phyloP scores from a whole-genome alignment of 306 rosid genomes.

The Erythrophleum fordii region DNA sequence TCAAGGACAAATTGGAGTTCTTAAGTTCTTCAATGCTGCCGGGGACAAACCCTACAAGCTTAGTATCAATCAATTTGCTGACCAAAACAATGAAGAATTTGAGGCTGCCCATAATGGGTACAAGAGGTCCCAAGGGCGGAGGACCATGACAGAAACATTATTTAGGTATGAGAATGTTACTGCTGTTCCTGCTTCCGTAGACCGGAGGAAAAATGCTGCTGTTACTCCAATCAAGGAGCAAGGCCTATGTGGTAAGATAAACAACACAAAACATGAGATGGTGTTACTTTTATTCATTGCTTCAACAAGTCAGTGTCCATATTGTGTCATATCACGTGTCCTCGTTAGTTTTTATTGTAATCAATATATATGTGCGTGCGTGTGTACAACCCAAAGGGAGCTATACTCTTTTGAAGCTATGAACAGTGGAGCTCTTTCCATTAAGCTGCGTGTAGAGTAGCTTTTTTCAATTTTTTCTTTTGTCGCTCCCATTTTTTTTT shows the following conservation, averaged over 20 bases:
- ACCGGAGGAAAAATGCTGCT: too few species aligned
- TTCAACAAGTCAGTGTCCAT: too few species aligned
- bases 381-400: too few species aligned
- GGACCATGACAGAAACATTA: background rate
- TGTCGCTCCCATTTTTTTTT: too few species aligned
- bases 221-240: too few species aligned
- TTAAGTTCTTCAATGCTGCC: slow-evolving; percentile 37
- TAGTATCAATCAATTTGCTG: slow-evolving; percentile 7
- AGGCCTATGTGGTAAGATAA: too few species aligned
- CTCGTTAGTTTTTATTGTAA: background rate
- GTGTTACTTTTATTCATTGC: background rate
- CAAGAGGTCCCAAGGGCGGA: background rate
- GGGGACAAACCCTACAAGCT: slow-evolving; percentile 35
- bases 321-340: background rate
- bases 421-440: too few species aligned
- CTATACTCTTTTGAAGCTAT: too few species aligned
- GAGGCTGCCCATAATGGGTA: slow-evolving; percentile 15
- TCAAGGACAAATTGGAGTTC: slow-evolving; percentile 34
- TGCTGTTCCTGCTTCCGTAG: slow-evolving; percentile 6
- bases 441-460: too few species aligned
- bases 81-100: slow-evolving; percentile 35
- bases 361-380: too few species aligned
- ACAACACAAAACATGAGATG: background rate
- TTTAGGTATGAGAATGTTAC: slow-evolving; percentile 31
- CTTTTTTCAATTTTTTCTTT: too few species aligned